A percentile compares a stretch with the other conserved stretches of the same genome.
Evolutionary conservation across 2,329 filamentous ascomycete species (phyloP).

Genomic region (Verticillium isaacii): DNA sequence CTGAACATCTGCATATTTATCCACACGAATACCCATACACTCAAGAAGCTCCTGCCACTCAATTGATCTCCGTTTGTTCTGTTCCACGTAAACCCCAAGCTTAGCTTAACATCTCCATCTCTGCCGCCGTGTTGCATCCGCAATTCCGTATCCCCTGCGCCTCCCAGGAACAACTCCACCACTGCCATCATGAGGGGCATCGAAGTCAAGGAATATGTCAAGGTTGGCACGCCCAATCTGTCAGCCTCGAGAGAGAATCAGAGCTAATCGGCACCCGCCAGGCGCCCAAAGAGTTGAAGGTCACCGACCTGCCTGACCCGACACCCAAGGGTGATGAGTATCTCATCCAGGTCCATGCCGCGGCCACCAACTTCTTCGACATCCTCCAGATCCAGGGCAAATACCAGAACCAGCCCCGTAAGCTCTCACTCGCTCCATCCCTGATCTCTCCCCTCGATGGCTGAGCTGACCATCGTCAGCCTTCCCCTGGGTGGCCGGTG

Average conservation of each 20-base stretch:
- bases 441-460: accelerated
- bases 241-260: neutral
- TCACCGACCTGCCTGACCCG: constrained; percentile 71
- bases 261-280: constrained; percentile 25
- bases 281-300: constrained; percentile 74
- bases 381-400: constrained; percentile 92
- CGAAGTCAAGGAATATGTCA: constrained; percentile 68
- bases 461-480: constrained; percentile 25
- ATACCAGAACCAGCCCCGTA: constrained; percentile 84
- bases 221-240: constrained; percentile 40
- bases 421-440: neutral
- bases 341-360: constrained; percentile 78
- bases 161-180: neutral
- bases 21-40: neutral
- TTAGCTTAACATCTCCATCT: neutral
- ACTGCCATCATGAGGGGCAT: constrained; percentile 64
- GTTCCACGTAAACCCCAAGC: neutral
- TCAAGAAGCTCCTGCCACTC: neutral
- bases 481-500: constrained; percentile 82
- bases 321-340: constrained; percentile 70
- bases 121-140: too few relatives aligned
- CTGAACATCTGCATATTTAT: neutral
- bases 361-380: constrained; percentile 95
- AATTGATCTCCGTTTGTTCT: neutral
- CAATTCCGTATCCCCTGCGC: too few relatives aligned